Evolutionary conservation across 257 asterid genomes (phyloP).

Genomic region (Nicotiana noctiflora): DNA sequence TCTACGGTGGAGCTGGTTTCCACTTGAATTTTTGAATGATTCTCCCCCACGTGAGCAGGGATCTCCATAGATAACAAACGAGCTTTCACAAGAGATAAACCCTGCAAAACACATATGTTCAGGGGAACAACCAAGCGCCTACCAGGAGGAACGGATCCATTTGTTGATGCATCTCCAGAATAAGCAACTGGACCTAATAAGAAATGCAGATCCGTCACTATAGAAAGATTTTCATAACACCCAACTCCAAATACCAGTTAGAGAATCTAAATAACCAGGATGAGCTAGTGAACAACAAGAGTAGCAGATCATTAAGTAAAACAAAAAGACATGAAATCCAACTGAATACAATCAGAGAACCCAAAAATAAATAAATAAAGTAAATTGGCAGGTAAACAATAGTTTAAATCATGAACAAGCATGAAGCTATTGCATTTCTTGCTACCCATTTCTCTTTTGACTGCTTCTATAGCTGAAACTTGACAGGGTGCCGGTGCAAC

Average conservation of each 20-base stretch:
- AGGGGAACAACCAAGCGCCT: conserved; percentile 85
- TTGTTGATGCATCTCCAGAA: conserved; percentile 36
- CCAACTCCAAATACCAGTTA: neutral
- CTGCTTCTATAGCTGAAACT: neutral
- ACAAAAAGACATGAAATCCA: neutral
- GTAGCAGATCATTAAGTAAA: neutral
- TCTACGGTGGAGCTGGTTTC: conserved; percentile 32
- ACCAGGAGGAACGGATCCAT: conserved; percentile 61
- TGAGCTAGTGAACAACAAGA: neutral
- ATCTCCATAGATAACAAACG: conserved; percentile 97
- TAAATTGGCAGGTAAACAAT: neutral
- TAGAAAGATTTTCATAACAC: conserved; percentile 11
- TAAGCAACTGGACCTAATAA: conserved; percentile 46
- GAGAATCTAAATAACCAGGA: neutral
- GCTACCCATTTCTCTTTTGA: neutral
- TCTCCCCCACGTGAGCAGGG: conserved; percentile 84
- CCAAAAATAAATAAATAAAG: neutral
- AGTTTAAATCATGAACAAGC: neutral
- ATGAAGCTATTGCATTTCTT: neutral
- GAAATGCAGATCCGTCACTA: conserved; percentile 19
- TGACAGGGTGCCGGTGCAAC: neutral
- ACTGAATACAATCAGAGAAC: neutral
- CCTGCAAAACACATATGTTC: conserved; percentile 77
- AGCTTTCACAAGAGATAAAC: conserved; percentile 84
- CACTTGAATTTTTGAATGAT: conserved; percentile 35